A percentile compares a stretch with the other conserved stretches of the same genome.
These are phyloP conservation scores for Fusarium mangiferae DNA, from an alignment of 2,329 filamentous ascomycete species.

Conservation along the genomic window DNA sequence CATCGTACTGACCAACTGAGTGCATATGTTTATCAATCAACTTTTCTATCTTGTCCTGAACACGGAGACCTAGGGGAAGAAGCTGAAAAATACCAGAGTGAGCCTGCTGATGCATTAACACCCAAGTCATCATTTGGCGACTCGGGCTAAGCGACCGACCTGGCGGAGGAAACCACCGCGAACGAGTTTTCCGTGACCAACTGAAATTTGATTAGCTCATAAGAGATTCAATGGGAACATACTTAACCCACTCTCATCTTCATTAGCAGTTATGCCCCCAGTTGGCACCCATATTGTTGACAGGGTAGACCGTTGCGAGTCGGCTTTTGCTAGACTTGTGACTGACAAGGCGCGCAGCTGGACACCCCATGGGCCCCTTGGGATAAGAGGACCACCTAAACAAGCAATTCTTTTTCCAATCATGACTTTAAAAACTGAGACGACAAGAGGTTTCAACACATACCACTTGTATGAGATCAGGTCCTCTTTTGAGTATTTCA, in stretches of 20 bases:
- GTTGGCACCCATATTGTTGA: constrained; percentile 85
- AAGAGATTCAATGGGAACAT: not conserved
- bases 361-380: constrained; percentile 4
- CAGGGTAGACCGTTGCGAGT: constrained; percentile 53
- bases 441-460: not conserved
- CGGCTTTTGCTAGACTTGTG: constrained; percentile 48
- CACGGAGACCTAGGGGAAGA: constrained; percentile 84
- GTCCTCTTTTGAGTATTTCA: constrained; percentile 4
- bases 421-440: constrained; percentile 20
- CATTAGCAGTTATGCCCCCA: constrained; percentile 69
- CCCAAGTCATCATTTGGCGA: constrained; percentile 1
- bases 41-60: constrained; percentile 87
- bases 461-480: not conserved
- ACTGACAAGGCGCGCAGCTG: constrained; percentile 39
- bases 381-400: constrained; percentile 13
- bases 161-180: constrained; percentile 79
- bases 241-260: constrained; percentile 60
- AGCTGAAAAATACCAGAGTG: constrained; percentile 94
- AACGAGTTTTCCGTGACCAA: constrained; percentile 73
- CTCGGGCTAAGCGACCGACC: constrained; percentile 65
- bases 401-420: constrained; percentile 18
- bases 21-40: constrained; percentile 92
- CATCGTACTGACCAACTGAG: constrained; percentile 65
- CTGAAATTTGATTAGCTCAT: constrained; percentile 51
- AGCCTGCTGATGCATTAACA: constrained; percentile 59